Base-by-base conservation (phyloP, 306 rosid genomes). In the Luffa aegyptiaca region DNA sequence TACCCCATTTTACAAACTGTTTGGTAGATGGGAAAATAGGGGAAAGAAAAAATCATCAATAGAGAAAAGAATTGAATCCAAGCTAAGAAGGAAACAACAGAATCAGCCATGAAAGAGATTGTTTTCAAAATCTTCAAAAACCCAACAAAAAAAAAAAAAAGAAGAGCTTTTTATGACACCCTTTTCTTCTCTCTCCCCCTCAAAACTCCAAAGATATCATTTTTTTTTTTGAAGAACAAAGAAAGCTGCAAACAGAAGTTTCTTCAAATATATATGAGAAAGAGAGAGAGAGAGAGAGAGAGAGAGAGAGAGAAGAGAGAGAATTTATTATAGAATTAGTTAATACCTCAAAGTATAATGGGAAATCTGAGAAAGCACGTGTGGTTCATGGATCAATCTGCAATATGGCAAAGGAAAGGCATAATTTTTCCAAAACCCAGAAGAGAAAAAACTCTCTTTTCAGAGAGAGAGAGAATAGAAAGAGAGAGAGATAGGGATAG, bases 341-440 rank as follows among this genome's bases (percentile, higher is more conserved):
- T 36, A 41, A 82, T 90, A 91, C 93, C 92, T 90, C 51, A 51
- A 83, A 86, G 85, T 85, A 84, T 90, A 90, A 89, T 77, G 90
- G 90, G 89, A 89, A 88, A 90, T 83, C 92, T 63, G 88, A 86
- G 88, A 78, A 80, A 82, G 84, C 98, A 92, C 97, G 93, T 95
- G 98, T 81, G 92, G 84, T 73, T 84, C 87, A 79, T 86, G 85
- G 75, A 82, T 86, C 75, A 86, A 72, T 79, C 89, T 83, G 88
- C 88, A 85, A 61, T 48, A n/a, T 62, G 13, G 44, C 81, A 53
- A 53, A 87, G 88, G 82, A 83, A 51, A 74, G 35, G 35, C 53
- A 21, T 14, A 37, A 44, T 69, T 70, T 81, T 85, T 85, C 65
- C 46, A 64, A 84, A 89, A 84, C 84, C 89, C 86, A 87, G 83